Evolutionary conservation across 441 rosid species (phyloP).

Genomic region (Populus hybrid): DNA sequence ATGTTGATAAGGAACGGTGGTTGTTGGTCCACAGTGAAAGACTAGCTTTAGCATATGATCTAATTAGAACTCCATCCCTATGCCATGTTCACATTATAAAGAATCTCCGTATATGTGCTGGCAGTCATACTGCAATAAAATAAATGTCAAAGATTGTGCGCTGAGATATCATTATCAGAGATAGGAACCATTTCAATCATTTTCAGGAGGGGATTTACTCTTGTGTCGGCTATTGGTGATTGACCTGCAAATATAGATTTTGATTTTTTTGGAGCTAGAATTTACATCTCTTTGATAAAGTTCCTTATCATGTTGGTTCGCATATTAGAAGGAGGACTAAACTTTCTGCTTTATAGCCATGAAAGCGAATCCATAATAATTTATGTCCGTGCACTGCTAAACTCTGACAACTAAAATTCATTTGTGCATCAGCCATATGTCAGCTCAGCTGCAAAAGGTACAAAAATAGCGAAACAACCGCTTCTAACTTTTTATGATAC

Average conservation of each 20-base stretch:
- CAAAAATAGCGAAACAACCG: not conserved
- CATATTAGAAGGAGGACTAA: not conserved
- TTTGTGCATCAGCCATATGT: not conserved
- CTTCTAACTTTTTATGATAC: not conserved
- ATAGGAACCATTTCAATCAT: slow-evolving; percentile 86
- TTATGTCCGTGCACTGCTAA: not conserved
- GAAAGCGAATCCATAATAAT: not conserved
- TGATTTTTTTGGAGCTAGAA: not conserved
- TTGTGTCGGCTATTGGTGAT: slow-evolving; percentile 83
- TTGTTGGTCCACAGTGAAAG: slow-evolving; percentile 89
- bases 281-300: not conserved
- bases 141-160: slow-evolving; percentile 53
- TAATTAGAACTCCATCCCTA: slow-evolving; percentile 49
- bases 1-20: slow-evolving; percentile 53
- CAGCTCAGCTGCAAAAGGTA: not conserved
- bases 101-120: slow-evolving; percentile 74
- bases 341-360: slow-evolving; percentile 12
- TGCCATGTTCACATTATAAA: slow-evolving; percentile 61
- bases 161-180: slow-evolving; percentile 69
- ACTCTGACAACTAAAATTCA: not conserved
- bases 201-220: slow-evolving; percentile 70
- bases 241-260: slow-evolving; percentile 4
- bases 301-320: not conserved
- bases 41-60: slow-evolving; percentile 72
- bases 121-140: slow-evolving; percentile 77